Conservation (phyloP, 1,139 yeast species). For the Suhomyces panamericanus region DNA sequence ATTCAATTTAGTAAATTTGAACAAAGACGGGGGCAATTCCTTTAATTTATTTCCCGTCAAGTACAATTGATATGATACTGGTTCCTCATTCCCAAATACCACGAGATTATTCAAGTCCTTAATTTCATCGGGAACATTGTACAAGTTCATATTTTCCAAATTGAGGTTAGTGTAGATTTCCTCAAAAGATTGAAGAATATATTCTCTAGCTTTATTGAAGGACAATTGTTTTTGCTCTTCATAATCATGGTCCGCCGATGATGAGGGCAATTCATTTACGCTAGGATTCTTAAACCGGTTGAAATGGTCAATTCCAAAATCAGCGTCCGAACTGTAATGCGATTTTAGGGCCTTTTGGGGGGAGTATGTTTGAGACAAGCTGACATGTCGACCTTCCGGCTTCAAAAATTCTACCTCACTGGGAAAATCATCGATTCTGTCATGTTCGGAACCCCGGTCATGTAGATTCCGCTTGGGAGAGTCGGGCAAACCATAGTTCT, state of each 20-base stretch:
- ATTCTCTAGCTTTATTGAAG: constrained; percentile 30
- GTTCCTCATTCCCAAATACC: constrained; percentile 31
- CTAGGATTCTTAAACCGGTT: constrained; percentile 39
- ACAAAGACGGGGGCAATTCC: constrained; percentile 51
- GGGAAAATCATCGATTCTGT: constrained; percentile 9
- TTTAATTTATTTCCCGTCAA: constrained; percentile 52
- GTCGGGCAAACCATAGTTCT: constrained; percentile 26
- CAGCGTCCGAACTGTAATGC: constrained; percentile 42
- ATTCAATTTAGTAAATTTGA: constrained; percentile 49
- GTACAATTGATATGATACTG: constrained; percentile 45
- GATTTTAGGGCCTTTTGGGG: constrained; percentile 9
- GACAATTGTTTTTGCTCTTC: constrained; percentile 11
- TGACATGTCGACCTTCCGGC: constrained; percentile 3
- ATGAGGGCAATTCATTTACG: constrained; percentile 30
- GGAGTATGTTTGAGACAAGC: constrained; percentile 11
- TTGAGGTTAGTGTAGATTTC: constrained; percentile 38
- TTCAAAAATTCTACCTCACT: constrained; percentile 13
- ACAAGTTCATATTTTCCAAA: constrained; percentile 44
- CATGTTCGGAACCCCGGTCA: neutral
- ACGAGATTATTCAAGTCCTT: constrained; percentile 54
- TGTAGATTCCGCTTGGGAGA: constrained; percentile 21
- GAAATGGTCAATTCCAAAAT: constrained; percentile 49
- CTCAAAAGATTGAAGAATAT: constrained; percentile 43
- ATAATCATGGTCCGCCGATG: constrained; percentile 13
- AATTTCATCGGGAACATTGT: constrained; percentile 53